Conservation (phyloP, 176 grass and related monocot genomes). For the Alopecurus myosuroides region DNA sequence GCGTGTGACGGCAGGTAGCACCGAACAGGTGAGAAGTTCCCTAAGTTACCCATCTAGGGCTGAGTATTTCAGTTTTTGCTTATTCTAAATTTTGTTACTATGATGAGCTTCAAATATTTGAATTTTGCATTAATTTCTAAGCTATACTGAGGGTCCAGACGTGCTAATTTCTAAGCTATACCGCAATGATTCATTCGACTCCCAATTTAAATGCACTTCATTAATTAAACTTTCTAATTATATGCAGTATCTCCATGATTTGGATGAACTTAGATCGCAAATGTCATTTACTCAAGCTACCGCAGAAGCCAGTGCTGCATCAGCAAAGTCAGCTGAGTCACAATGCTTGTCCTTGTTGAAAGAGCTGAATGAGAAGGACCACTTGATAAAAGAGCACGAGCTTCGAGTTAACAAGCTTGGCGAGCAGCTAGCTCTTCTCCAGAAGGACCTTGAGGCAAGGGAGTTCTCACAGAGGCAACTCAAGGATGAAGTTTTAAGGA, state of each 20-base stretch:
- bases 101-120: not conserved
- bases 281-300: constrained; percentile 60
- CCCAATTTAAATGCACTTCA: not conserved
- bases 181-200: not conserved
- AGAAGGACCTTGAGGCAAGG: constrained; percentile 61
- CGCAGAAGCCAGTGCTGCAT: constrained; percentile 74
- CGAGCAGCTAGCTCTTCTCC: constrained; percentile 64
- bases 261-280: constrained; percentile 69
- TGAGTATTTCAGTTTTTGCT: not conserved
- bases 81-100: not conserved
- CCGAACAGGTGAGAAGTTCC: constrained; percentile 44
- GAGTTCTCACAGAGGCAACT: constrained; percentile 78
- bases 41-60: not conserved
- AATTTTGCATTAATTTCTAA: not conserved
- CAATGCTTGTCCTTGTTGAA: constrained; percentile 57
- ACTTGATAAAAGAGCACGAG: constrained; percentile 59
- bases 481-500: constrained; percentile 62
- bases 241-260: constrained; percentile 56
- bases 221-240: not conserved
- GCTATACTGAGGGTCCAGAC: not conserved
- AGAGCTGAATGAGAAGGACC: constrained; percentile 75
- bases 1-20: constrained; percentile 16
- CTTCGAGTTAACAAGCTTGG: constrained; percentile 65
- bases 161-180: not conserved
- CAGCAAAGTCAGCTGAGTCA: constrained; percentile 60